These are phyloP conservation scores for Cucumis hystrix DNA, from an alignment of 306 rosid species.

Conservation along the genomic window DNA sequence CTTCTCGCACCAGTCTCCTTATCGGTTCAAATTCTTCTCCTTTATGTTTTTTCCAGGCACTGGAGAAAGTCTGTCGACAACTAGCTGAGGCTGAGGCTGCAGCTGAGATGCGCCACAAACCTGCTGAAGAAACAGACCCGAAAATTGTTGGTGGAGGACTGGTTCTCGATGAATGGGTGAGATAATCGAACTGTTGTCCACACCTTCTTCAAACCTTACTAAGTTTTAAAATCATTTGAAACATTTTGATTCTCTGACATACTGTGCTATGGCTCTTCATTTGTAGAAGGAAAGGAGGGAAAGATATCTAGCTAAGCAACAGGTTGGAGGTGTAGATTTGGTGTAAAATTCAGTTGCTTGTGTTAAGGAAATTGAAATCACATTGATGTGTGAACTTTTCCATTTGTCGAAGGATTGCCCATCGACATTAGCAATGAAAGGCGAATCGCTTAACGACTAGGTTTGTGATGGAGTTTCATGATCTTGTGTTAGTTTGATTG, in stretches of 20 bases:
- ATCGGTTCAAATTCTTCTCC: neutral
- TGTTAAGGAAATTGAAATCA: neutral
- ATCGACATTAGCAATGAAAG: neutral
- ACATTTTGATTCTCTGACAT: neutral
- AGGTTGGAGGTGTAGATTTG: slow-evolving; percentile 66
- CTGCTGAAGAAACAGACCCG: slow-evolving; percentile 65
- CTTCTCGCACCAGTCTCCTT: neutral
- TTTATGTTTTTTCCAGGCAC: slow-evolving; percentile 26
- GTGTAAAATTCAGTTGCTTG: slow-evolving; percentile 25
- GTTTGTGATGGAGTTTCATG: neutral
- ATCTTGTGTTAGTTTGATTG: neutral
- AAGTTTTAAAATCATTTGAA: neutral
- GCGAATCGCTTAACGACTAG: neutral
- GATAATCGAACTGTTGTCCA: slow-evolving; percentile 12
- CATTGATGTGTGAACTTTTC: neutral
- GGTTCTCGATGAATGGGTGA: slow-evolving; percentile 96
- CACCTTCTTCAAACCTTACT: neutral
- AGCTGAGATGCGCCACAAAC: slow-evolving; percentile 62
- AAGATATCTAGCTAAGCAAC: slow-evolving; percentile 85
- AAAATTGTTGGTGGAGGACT: slow-evolving; percentile 73
- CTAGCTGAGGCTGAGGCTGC: slow-evolving; percentile 89
- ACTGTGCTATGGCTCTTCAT: neutral
- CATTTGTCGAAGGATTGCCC: neutral
- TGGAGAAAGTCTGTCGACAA: slow-evolving; percentile 70
- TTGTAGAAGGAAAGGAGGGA: slow-evolving; percentile 92